Evolutionary conservation across 2,329 filamentous ascomycete species (phyloP).

Genomic region (Nemania abortiva): DNA sequence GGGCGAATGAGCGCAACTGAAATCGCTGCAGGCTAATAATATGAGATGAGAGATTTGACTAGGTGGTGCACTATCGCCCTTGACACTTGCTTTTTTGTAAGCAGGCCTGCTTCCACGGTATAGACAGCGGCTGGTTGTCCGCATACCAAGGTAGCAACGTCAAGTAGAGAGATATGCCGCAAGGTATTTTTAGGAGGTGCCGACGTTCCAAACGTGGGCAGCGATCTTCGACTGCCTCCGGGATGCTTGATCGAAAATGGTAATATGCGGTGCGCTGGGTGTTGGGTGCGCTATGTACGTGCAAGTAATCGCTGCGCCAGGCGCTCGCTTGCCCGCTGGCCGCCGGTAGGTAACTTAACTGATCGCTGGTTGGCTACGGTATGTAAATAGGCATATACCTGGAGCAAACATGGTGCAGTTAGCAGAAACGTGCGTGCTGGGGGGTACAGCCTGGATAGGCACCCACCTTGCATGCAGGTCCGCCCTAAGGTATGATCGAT

Average conservation of each 20-base stretch:
- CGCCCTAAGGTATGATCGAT: constrained; percentile 37
- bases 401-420: constrained; percentile 36
- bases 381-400: constrained; percentile 32
- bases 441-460: constrained; percentile 34
- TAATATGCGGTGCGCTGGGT: constrained; percentile 40
- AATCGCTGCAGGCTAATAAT: constrained; percentile 18
- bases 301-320: constrained; percentile 36
- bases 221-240: constrained; percentile 38
- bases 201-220: constrained; percentile 27
- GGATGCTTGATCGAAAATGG: constrained; percentile 37
- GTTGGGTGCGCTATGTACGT: constrained; percentile 41
- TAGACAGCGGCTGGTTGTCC: constrained; percentile 12
- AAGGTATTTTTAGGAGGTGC: constrained; percentile 35
- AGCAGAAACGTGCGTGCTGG: constrained; percentile 37
- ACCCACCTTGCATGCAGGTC: constrained; percentile 36
- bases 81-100: constrained; percentile 28
- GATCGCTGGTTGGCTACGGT: constrained; percentile 35
- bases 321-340: constrained; percentile 29
- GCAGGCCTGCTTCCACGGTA: constrained; percentile 22
- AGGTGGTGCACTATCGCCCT: constrained; percentile 5
- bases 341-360: constrained; percentile 13
- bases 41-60: constrained; percentile 5
- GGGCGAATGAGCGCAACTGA: constrained; percentile 12
- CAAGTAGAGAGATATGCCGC: constrained; percentile 1
- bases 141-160: constrained; percentile 28